Percentiles rank a stretch among this genome's conserved stretches.
Evolutionary conservation across 257 asterid species (phyloP).

Genomic region (Eustoma russellianum): DNA sequence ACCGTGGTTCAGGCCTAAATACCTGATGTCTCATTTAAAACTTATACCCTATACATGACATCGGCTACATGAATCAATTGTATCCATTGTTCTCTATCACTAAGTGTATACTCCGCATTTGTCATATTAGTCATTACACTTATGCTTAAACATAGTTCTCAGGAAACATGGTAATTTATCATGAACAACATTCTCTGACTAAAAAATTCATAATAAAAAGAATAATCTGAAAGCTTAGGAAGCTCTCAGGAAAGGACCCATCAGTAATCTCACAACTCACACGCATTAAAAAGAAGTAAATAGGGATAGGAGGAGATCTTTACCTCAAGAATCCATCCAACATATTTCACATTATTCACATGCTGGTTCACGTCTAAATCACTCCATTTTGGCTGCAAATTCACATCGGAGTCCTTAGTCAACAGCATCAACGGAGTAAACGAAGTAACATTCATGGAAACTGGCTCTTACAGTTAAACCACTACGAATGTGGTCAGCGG

Average conservation of each 20-base stretch:
- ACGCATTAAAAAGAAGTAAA: not conserved
- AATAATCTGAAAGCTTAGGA: too few relatives aligned
- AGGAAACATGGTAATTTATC: too few relatives aligned
- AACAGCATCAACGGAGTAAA: not conserved
- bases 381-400: conserved; percentile 48
- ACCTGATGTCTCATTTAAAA: too few relatives aligned
- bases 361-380: conserved; percentile 93
- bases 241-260: not conserved
- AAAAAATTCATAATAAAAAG: not conserved
- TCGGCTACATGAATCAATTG: too few relatives aligned
- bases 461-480: conserved; percentile 77
- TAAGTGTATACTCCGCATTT: too few relatives aligned
- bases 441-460: not conserved
- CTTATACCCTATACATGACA: too few relatives aligned
- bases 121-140: too few relatives aligned
- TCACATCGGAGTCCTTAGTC: not conserved
- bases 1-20: too few relatives aligned
- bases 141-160: too few relatives aligned
- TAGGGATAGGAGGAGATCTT: not conserved
- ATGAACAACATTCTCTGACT: too few relatives aligned
- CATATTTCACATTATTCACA: conserved; percentile 91
- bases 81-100: too few relatives aligned
- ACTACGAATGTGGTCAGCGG: conserved; percentile 50
- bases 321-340: conserved; percentile 99
- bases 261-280: not conserved